These are phyloP conservation scores for Lanmaoa rubissima DNA, from an alignment of 768 basidiomycete genomes.

Conservation along the genomic window DNA sequence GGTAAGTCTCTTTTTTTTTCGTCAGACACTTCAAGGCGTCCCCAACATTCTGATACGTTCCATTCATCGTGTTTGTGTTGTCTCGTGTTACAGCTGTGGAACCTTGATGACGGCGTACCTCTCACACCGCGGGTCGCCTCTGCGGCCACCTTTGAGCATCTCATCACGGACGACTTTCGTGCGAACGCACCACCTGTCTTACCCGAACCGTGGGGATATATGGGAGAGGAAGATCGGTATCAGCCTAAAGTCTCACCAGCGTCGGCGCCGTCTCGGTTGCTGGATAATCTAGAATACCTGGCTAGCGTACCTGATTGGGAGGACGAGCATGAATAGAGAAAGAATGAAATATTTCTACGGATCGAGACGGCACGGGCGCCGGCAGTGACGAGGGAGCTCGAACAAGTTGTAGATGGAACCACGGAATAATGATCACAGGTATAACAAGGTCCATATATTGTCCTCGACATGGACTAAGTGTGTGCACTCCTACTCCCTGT, in stretches of 20 bases:
- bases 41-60: not conserved
- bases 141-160: conserved; percentile 24
- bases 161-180: conserved; percentile 23
- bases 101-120: conserved; percentile 21
- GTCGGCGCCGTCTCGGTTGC: not conserved
- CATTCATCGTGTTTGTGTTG: too few species aligned
- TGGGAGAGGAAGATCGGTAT: not conserved
- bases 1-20: not conserved
- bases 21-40: not conserved
- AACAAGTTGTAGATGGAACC: not conserved
- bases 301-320: not conserved
- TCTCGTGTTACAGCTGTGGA: conserved; percentile 17
- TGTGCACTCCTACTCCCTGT: not conserved
- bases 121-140: conserved; percentile 22
- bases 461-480: too few species aligned
- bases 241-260: not conserved
- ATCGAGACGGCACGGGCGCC: not conserved
- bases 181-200: conserved; percentile 11
- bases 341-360: not conserved
- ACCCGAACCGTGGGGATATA: conserved; percentile 23
- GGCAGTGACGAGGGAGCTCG: not conserved
- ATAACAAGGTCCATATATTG: too few species aligned
- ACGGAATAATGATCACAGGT: not conserved
- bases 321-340: not conserved
- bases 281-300: not conserved